Evolutionary conservation across 108 stramenopile genomes (phyloP).

Genomic region (Skeletonema potamos): DNA sequence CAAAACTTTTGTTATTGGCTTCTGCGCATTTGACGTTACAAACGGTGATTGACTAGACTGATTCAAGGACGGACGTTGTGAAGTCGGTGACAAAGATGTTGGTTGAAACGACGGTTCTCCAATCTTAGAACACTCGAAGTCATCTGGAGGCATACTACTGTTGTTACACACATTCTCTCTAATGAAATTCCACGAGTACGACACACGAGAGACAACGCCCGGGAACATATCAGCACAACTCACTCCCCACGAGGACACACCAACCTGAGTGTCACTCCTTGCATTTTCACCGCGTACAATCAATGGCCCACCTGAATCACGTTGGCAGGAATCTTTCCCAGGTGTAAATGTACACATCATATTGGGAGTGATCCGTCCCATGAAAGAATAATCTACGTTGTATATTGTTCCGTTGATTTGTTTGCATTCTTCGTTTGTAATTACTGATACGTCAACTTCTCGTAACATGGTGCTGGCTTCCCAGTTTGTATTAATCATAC

Average conservation of each 20-base stretch:
- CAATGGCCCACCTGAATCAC: constrained; percentile 16
- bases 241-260: constrained; percentile 20
- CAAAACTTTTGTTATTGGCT: background rate
- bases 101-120: background rate
- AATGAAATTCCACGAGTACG: background rate
- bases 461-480: background rate
- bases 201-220: constrained; percentile 16
- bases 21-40: background rate
- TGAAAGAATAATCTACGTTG: background rate
- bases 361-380: background rate
- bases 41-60: too few species aligned
- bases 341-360: constrained; percentile 16
- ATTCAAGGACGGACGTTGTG: background rate
- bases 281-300: background rate
- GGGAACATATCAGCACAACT: constrained; percentile 20
- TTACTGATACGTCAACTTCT: constrained; percentile 7
- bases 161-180: constrained; percentile 10
- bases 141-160: background rate
- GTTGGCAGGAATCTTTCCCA: constrained; percentile 9
- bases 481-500: background rate
- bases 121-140: background rate
- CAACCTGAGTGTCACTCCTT: constrained; percentile 7
- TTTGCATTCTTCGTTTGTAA: constrained; percentile 14
- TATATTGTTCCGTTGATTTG: background rate
- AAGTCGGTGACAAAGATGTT: background rate